Evolutionary conservation across 2,329 filamentous ascomycete genomes (phyloP).

Genomic region (Fusarium tjaetaba): DNA sequence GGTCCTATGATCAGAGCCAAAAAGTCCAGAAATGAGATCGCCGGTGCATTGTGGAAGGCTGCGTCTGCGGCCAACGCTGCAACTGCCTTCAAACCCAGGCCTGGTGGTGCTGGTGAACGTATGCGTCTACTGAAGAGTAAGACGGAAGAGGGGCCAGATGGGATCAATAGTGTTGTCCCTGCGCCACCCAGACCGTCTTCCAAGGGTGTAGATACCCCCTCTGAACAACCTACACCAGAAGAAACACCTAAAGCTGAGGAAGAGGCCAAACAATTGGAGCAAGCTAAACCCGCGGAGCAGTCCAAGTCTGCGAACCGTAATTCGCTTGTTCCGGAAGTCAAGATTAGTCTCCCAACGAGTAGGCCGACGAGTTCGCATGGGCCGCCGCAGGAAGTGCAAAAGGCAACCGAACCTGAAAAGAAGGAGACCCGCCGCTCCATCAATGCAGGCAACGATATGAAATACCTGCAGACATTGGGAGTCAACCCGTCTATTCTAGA

Average conservation of each 20-base stretch:
- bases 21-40: constrained; percentile 76
- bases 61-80: constrained; percentile 61
- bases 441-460: constrained; percentile 77
- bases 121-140: constrained; percentile 71
- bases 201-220: constrained; percentile 46
- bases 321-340: constrained; percentile 65
- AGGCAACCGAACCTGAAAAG: constrained; percentile 46
- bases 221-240: constrained; percentile 35
- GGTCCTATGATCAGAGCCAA: constrained; percentile 92
- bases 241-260: constrained; percentile 5
- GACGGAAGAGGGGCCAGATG: constrained; percentile 78
- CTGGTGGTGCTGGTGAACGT: constrained; percentile 85
- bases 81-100: constrained; percentile 80
- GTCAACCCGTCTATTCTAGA: constrained; percentile 82
- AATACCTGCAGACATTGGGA: constrained; percentile 80
- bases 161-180: constrained; percentile 88
- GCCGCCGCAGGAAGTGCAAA: constrained; percentile 49
- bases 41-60: constrained; percentile 81
- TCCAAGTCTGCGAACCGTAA: constrained; percentile 47
- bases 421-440: constrained; percentile 67
- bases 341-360: constrained; percentile 62
- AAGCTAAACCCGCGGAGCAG: constrained; percentile 34
- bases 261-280: constrained; percentile 9
- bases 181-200: constrained; percentile 69
- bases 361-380: constrained; percentile 53